A percentile compares a stretch with the other conserved stretches of the same genome.
Evolutionary conservation across 2,329 filamentous ascomycete genomes (phyloP).

Genomic region (Onygenales sp.): DNA sequence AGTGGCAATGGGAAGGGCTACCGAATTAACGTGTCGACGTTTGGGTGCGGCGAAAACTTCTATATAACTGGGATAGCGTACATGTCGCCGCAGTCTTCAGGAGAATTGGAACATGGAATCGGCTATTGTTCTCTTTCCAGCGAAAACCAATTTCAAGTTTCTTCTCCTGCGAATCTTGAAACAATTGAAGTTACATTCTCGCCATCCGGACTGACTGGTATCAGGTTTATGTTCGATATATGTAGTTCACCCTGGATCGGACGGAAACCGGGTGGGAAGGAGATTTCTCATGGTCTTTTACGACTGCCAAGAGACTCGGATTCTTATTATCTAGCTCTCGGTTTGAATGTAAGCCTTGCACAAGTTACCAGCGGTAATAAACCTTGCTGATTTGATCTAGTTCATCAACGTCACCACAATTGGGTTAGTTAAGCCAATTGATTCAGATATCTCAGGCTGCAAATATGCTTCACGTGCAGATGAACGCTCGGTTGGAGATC

Average conservation of each 20-base stretch:
- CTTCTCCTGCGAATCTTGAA: not conserved
- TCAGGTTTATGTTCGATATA: conserved; percentile 3
- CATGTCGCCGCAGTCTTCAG: not conserved
- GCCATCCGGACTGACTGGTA: not conserved
- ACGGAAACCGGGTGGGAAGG: not conserved
- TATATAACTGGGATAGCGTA: conserved; percentile 1
- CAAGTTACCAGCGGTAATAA: not conserved
- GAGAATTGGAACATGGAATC: not conserved
- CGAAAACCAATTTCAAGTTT: not conserved
- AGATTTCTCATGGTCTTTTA: not conserved
- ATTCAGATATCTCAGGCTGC: not conserved
- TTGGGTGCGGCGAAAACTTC: not conserved
- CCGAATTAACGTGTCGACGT: not conserved
- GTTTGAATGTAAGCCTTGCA: not conserved
- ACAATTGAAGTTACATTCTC: conserved; percentile 2
- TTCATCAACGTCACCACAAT: not conserved
- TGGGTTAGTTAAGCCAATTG: not conserved
- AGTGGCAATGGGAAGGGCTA: not conserved
- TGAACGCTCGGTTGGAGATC: not conserved
- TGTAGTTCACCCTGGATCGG: not conserved
- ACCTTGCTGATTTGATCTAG: not conserved
- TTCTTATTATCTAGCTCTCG: not conserved
- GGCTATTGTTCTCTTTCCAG: not conserved
- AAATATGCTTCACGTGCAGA: not conserved
- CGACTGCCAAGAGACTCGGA: not conserved